A percentile compares a stretch with the other conserved stretches of the same genome.
These are phyloP conservation scores for Flaveria brownii DNA, from an alignment of 129 eudicot genomes.

Conservation along the genomic window DNA sequence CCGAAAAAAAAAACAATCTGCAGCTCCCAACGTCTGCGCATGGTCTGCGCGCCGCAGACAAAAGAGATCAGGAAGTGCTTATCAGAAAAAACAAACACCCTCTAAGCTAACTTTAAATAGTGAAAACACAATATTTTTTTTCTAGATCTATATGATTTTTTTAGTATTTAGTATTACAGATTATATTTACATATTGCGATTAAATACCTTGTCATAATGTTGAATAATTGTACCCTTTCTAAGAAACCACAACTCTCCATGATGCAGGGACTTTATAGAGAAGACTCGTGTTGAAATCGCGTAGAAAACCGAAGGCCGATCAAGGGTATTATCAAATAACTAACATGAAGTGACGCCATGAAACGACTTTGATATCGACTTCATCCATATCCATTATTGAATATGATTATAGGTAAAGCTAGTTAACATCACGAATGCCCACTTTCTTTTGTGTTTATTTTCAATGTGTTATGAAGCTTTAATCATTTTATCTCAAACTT, in stretches of 20 bases:
- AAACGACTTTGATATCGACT: background rate
- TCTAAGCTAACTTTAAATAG: too few species aligned
- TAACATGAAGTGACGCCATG: constrained; percentile 7
- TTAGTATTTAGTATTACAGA: too few species aligned
- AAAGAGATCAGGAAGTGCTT: too few species aligned
- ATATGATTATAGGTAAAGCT: background rate
- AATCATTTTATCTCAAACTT: constrained; percentile 12
- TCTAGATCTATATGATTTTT: too few species aligned
- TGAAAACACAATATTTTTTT: too few species aligned
- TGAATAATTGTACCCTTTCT: background rate
- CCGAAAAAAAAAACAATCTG: too few species aligned
- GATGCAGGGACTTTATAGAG: background rate
- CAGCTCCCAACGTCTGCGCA: too few species aligned
- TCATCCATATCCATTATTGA: constrained; percentile 3
- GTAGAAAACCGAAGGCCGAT: background rate
- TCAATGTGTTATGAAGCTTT: background rate
- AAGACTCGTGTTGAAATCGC: background rate
- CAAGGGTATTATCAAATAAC: background rate
- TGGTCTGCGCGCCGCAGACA: too few species aligned
- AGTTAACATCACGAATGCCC: background rate
- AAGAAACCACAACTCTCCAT: background rate
- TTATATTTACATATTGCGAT: too few species aligned
- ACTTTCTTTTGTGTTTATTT: background rate
- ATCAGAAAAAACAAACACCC: too few species aligned
- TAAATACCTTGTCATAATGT: background rate